A percentile compares a stretch with the other conserved stretches of the same genome.
Evolutionary conservation across 805 yeast species (phyloP).

Genomic region (Candida pseudoglaebosa): DNA sequence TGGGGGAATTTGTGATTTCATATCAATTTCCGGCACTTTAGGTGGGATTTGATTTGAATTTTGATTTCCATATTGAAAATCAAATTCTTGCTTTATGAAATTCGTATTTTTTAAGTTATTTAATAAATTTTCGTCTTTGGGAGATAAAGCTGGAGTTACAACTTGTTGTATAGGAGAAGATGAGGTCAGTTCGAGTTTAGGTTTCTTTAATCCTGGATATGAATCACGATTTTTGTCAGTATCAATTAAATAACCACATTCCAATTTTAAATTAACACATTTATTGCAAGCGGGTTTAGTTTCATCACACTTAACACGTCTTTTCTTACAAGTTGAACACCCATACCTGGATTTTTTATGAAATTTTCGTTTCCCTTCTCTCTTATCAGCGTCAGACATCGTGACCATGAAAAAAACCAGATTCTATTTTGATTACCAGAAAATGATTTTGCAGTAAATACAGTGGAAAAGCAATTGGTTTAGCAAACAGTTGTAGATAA

Average conservation of each 20-base stretch:
- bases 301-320: conserved; percentile 94
- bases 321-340: conserved; percentile 80
- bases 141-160: conserved; percentile 15
- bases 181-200: not conserved
- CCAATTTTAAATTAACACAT: conserved; percentile 74
- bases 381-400: not conserved
- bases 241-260: conserved; percentile 55
- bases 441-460: no score
- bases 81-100: not conserved
- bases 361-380: conserved; percentile 68
- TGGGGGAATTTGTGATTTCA: not conserved
- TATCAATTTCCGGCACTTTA: no score
- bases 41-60: no score
- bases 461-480: no score
- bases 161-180: conserved; percentile 12
- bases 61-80: conserved; percentile 1
- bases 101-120: not conserved
- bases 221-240: conserved; percentile 8
- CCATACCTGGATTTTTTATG: conserved; percentile 89
- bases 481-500: no score
- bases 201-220: conserved; percentile 5
- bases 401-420: conserved; percentile 1
- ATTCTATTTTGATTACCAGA: not conserved
- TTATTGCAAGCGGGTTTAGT: conserved; percentile 72
- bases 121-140: conserved; percentile 6